Evolutionary conservation across 2,329 filamentous ascomycete genomes (phyloP), one percentile per base, ranked within the genome.

Genomic region (Hansfordia pulvinata): DNA sequence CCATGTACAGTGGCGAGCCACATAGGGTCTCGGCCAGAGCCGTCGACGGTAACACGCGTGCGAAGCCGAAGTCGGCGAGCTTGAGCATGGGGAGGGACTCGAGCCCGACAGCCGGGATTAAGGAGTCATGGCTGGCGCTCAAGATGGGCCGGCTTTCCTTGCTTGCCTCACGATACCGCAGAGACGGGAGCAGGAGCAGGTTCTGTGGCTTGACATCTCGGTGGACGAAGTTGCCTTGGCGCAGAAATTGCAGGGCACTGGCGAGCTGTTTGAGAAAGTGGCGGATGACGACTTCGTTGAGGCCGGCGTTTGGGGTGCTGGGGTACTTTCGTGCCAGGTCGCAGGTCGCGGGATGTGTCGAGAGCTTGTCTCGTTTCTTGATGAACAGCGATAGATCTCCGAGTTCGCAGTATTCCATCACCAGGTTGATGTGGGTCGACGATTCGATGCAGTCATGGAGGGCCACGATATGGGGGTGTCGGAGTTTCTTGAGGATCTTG

Each of bases 181-280:
- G 62, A 2, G 86, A 81, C 3, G 90, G 90, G 23, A 93, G 78
- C 11, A 98, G 66, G 2, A 98, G 65, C 5, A 98, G 69, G 42
- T 98, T 98, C 49, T 98, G 90, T 5, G 90, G 90, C 50, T 98
- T 98, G 43, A 98, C 80, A 49, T 98, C 90, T 40, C 90, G 82
- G 57, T 98, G 90, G 26, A 98, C 85, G 41, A 93, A 79, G 48
- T 93, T 85, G 39, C 76, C 73, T 33, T 74, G 68, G 29, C 86
- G 73, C 28, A 98, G 63, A 44, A 96, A 98, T 49, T 88, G 72
- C 34, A 98, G 64, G 5, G 90, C 88, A 51, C 88, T 94, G 17
- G 82, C 69, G 27, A 98, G 76, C 53, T 98, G 90, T 53, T 96
- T 93, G 31, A 93, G 63, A 45, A 96, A 98, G 56, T 98, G 90